Evolutionary conservation across 2,329 filamentous ascomycete genomes (phyloP).

Genomic region (Alternaria tenuissima): DNA sequence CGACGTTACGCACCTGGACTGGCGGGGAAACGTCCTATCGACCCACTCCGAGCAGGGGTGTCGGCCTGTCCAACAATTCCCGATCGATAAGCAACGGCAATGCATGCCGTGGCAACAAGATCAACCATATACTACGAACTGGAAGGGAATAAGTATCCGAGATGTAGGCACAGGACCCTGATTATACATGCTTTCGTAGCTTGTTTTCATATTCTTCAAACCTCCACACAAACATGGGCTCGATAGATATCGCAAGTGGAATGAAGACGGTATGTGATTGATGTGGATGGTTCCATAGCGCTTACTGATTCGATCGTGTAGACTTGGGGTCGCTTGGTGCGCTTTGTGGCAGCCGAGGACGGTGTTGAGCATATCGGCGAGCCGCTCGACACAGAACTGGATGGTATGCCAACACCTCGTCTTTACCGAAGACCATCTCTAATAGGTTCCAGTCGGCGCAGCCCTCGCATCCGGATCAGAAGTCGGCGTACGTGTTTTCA

Average conservation of each 20-base stretch:
- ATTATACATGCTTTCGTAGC: background rate
- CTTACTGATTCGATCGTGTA: background rate
- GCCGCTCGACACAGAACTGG: constrained; percentile 16
- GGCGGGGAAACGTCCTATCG: background rate
- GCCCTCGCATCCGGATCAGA: constrained; percentile 17
- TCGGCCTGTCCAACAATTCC: background rate
- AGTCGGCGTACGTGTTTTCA: constrained; percentile 19
- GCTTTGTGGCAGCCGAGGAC: constrained; percentile 29
- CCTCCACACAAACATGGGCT: background rate
- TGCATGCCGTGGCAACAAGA: background rate
- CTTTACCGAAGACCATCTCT: background rate
- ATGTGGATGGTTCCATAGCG: background rate
- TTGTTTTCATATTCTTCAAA: background rate
- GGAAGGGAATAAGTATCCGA: background rate
- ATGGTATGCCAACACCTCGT: constrained; percentile 10
- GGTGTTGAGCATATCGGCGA: constrained; percentile 24
- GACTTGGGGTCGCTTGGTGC: constrained; percentile 25
- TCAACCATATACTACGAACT: background rate
- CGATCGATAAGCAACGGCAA: constrained; percentile 6
- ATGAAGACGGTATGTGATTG: constrained; percentile 8
- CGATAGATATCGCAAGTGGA: background rate
- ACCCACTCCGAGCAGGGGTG: background rate
- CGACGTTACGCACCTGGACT: background rate
- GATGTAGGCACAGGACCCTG: background rate
- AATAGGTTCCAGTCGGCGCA: background rate